A percentile compares a stretch with the other conserved stretches of the same genome.
phyloP scores from a whole-genome alignment of 805 yeast genomes.

The Wickerhamiella occidentalis region DNA sequence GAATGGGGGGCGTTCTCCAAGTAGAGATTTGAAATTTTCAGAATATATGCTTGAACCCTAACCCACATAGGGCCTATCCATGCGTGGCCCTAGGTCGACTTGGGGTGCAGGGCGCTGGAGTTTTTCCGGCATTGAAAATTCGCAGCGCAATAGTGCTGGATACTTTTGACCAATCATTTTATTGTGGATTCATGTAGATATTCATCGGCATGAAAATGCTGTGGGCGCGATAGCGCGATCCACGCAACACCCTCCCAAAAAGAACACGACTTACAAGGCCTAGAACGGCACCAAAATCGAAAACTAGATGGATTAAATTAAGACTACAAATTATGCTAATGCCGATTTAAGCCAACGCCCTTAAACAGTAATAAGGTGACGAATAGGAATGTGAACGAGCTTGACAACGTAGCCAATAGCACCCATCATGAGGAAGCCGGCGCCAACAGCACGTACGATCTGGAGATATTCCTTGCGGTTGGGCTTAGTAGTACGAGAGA shows the following conservation, averaged over 20 bases:
- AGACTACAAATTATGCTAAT: background rate
- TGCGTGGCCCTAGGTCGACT: background rate
- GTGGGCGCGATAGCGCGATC: no score
- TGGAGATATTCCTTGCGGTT: conserved; percentile 73
- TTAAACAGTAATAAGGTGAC: conserved; percentile 77
- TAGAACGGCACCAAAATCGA: no score
- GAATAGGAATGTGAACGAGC: conserved; percentile 87
- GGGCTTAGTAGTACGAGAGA: conserved; percentile 89
- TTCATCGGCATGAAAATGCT: no score
- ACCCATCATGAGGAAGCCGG: conserved; percentile 96
- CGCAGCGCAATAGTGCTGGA: no score
- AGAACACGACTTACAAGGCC: no score
- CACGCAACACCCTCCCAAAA: no score
- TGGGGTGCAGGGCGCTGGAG: background rate
- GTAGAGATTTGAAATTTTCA: background rate
- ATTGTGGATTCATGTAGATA: no score
- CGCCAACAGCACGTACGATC: conserved; percentile 89
- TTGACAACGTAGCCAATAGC: conserved; percentile 92
- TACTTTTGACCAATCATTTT: no score
- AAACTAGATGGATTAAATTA: background rate
- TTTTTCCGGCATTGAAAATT: no score
- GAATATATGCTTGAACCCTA: conserved; percentile 7
- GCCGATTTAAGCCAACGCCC: background rate
- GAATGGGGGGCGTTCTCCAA: conserved; percentile 9
- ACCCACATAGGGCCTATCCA: background rate